Percentiles rank a stretch among this genome's conserved stretches.
Conservation (phyloP, 2,329 filamentous ascomycete species). For the Esteya vermicola region DNA sequence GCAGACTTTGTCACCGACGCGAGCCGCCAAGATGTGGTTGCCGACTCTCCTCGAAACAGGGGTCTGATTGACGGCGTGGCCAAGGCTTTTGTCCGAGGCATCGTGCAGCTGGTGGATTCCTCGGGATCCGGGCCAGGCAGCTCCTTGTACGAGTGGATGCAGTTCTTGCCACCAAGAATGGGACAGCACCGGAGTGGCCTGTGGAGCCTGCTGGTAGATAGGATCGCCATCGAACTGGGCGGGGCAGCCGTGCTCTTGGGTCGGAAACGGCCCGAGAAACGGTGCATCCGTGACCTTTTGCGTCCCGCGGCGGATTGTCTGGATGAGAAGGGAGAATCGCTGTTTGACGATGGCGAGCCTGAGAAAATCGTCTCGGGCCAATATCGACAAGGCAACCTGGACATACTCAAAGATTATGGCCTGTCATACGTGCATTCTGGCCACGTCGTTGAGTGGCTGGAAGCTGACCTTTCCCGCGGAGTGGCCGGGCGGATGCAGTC, state of each 20-base stretch:
- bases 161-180: conserved; percentile 25
- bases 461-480: conserved; percentile 4
- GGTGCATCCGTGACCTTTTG: conserved; percentile 1
- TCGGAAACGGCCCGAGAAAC: conserved; percentile 1
- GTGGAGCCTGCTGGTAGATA: conserved; percentile 14
- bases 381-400: conserved; percentile 4
- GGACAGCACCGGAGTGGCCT: conserved; percentile 13
- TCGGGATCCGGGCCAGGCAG: too few species aligned
- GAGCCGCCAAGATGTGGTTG: conserved; percentile 26
- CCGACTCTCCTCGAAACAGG: conserved; percentile 22
- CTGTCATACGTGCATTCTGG: not conserved
- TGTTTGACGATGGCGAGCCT: conserved; percentile 12
- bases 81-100: conserved; percentile 22
- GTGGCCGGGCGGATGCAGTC: conserved; percentile 6
- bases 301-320: not conserved
- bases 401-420: conserved; percentile 1
- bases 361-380: conserved; percentile 7
- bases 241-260: conserved; percentile 6
- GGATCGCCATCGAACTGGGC: conserved; percentile 12
- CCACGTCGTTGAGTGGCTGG: not conserved
- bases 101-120: conserved; percentile 21
- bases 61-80: conserved; percentile 21
- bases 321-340: conserved; percentile 11
- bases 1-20: conserved; percentile 33
- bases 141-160: conserved; percentile 31